Evolutionary conservation across 805 yeast species (phyloP).

Genomic region (Candida ortonii): DNA sequence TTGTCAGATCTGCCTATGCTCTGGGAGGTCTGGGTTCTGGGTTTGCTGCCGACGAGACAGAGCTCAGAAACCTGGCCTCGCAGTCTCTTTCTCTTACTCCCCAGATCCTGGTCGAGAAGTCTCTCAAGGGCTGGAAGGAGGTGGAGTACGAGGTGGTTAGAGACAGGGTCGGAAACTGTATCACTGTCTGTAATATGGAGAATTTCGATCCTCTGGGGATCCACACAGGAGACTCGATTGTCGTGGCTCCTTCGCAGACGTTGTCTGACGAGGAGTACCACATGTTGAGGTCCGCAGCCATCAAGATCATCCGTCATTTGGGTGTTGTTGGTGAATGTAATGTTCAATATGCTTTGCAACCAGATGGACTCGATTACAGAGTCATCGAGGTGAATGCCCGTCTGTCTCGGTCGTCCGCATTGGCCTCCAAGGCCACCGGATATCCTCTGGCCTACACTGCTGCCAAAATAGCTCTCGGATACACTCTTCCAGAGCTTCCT

Average conservation of each 20-base stretch:
- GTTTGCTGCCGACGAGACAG: constrained; percentile 80
- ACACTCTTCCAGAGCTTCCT: constrained; percentile 91
- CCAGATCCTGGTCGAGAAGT: constrained; percentile 93
- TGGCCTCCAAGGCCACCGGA: constrained; percentile 98
- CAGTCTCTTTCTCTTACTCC: constrained; percentile 89
- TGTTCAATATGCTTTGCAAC: constrained; percentile 94
- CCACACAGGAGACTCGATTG: constrained; percentile 98
- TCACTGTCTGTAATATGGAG: constrained; percentile 99
- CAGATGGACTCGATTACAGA: constrained; percentile 92
- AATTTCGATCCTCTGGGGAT: constrained; percentile 97
- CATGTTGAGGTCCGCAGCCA: constrained; percentile 96
- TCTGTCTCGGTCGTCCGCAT: constrained; percentile 93
- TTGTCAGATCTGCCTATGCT: constrained; percentile 96
- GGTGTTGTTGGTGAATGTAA: constrained; percentile 99
- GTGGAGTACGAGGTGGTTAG: constrained; percentile 98
- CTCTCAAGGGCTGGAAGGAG: constrained; percentile 98
- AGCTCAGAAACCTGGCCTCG: constrained; percentile 81
- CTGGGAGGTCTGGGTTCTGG: constrained; percentile 98
- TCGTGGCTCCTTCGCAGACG: constrained; percentile 98
- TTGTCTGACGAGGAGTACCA: constrained; percentile 95
- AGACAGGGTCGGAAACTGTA: constrained; percentile 94
- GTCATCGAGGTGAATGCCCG: constrained; percentile 98
- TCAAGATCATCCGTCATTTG: constrained; percentile 93
- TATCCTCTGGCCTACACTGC: constrained; percentile 98
- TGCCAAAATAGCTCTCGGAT: constrained; percentile 93